Evolutionary conservation across 768 basidiomycete genomes (phyloP), one percentile per base, ranked within the genome.

Genomic region (Boletus huronensis): DNA sequence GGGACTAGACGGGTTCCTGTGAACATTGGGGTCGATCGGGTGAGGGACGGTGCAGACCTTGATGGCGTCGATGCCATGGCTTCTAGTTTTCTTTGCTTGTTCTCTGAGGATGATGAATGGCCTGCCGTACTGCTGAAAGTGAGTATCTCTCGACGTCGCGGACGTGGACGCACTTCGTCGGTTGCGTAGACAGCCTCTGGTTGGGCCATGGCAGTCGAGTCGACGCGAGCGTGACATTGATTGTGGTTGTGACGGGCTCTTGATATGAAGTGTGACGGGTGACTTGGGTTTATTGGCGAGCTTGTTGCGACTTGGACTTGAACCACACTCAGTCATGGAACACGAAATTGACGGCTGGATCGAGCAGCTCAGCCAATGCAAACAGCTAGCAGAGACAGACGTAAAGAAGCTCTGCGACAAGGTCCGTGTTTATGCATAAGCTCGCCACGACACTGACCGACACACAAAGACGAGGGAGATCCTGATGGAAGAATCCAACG

Each of bases 351-450:
- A 98, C 77, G 83, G 80, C 55, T 98, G 97, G 97, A 95, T 99
- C 70, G 85, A 91, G 57, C 94, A 98, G 72, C 84, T 99, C 63
- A 87, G 87, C 75, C 90, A 94, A 68, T 99, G 97, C 80, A 98
- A 99, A 73, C 96, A 97, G 64, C 83, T 99, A 56, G 79, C 90
- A 57, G 97, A 99, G 76, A 79, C 81, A 11, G 95, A 99, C 73
- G 93, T 99, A 56, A 98, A 98, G 82, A 87, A 85, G 72, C 82
- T 99, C 60, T 99, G 97, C 79, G 96, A 98, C 82, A 98, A 97
- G 91, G 97, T 95, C 35, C 46, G 59, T 59, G 36, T 36, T 11
- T 35, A 36, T 26, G 17, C 40, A 3, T 26, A 17, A 2, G 8
- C 34, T 13, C 21, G 19, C 47, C 34, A n/a, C 11, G 57, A 46